Evolutionary conservation across 345 rosid genomes (phyloP).

Genomic region (Populus nigra): DNA sequence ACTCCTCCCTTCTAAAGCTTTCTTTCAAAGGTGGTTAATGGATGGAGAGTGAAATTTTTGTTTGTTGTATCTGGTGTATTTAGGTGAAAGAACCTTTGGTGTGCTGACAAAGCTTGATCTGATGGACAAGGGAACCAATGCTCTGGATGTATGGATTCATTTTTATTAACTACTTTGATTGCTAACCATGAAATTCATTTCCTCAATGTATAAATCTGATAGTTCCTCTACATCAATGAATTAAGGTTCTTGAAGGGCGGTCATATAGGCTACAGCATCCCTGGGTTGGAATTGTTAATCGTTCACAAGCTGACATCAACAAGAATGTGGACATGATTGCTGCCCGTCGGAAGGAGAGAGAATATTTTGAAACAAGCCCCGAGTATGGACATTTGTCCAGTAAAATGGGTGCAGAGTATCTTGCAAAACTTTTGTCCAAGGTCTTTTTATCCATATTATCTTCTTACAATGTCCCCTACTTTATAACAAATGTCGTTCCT

Average conservation of each 20-base stretch:
- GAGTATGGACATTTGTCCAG: slow-evolving; percentile 93
- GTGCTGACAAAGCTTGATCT: slow-evolving; percentile 96
- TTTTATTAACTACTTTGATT: slow-evolving; percentile 12
- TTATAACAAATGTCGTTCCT: background rate
- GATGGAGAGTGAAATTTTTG: slow-evolving; percentile 1
- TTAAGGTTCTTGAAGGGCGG: slow-evolving; percentile 94
- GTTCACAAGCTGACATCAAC: slow-evolving; percentile 98
- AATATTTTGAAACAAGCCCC: slow-evolving; percentile 96
- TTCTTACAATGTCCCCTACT: background rate
- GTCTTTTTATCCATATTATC: slow-evolving; percentile 31
- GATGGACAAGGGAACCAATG: slow-evolving; percentile 99
- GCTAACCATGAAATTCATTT: slow-evolving; percentile 9
- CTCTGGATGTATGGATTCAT: slow-evolving; percentile 60
- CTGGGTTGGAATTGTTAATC: slow-evolving; percentile 99
- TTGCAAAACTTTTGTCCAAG: slow-evolving; percentile 89
- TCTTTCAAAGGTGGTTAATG: background rate
- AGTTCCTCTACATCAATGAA: slow-evolving; percentile 19
- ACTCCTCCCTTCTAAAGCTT: background rate
- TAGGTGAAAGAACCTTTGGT: slow-evolving; percentile 98
- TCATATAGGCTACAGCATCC: slow-evolving; percentile 95
- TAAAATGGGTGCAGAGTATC: slow-evolving; percentile 97
- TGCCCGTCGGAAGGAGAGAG: slow-evolving; percentile 89
- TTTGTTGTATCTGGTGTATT: slow-evolving; percentile 18
- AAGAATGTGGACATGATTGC: slow-evolving; percentile 90
- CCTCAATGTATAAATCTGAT: slow-evolving; percentile 22